Evolutionary conservation across 768 basidiomycete species (phyloP).

Genomic region (Tylopilus plumbeoviolaceoides): DNA sequence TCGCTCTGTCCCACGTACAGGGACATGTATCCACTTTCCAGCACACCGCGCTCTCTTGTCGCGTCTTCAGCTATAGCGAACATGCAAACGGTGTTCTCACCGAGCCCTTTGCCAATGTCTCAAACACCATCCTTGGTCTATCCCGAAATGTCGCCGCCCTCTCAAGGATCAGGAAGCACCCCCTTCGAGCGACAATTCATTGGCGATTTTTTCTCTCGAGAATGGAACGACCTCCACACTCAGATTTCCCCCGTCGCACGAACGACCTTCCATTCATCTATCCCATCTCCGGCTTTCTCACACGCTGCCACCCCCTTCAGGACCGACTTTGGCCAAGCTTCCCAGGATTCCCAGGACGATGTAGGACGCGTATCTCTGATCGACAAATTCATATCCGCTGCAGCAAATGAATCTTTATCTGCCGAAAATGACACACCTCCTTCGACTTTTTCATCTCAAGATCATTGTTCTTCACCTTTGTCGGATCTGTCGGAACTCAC

Average conservation of each 20-base stretch:
- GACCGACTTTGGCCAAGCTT: background rate
- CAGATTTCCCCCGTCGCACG: conserved; percentile 25
- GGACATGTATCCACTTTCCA: background rate
- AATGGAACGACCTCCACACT: conserved; percentile 13
- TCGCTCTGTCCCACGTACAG: background rate
- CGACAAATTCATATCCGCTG: conserved; percentile 27
- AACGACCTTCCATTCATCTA: background rate
- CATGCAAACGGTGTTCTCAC: conserved; percentile 21
- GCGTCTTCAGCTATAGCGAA: conserved; percentile 9
- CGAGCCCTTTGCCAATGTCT: conserved; percentile 24
- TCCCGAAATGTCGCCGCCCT: conserved; percentile 28
- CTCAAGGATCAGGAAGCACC: conserved; percentile 22
- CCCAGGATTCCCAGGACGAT: conserved; percentile 7
- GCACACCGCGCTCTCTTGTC: conserved; percentile 8
- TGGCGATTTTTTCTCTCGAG: conserved; percentile 14
- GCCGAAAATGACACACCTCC: background rate
- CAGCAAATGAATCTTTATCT: conserved; percentile 11
- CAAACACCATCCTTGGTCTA: conserved; percentile 14
- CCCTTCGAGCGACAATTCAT: conserved; percentile 31
- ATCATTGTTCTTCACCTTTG: conserved; percentile 20
- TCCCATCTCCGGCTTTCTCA: conserved; percentile 6
- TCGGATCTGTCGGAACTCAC: conserved; percentile 30
- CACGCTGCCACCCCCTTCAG: background rate
- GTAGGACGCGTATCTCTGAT: conserved; percentile 22
- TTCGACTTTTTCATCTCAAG: conserved; percentile 4